Conservation (phyloP, 495 filamentous ascomycete species). For the Hypoxylon subgilvum region DNA sequence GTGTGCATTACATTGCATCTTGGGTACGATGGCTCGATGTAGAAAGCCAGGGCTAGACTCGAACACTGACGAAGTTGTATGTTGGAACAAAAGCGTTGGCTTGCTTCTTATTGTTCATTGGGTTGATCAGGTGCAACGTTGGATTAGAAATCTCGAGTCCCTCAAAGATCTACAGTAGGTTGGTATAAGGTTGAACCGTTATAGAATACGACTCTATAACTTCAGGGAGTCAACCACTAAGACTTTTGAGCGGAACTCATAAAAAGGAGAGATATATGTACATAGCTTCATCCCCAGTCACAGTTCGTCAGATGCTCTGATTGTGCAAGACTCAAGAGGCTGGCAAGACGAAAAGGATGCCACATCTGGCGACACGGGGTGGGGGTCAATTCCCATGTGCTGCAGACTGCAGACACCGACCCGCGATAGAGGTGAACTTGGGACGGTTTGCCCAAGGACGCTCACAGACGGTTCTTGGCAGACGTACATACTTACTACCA, state of each 20-base stretch:
- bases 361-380: constrained; percentile 19
- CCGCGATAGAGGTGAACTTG: not conserved
- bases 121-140: constrained; percentile 7
- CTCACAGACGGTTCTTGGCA: constrained; percentile 9
- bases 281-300: no score
- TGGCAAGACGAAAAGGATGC: constrained; percentile 24
- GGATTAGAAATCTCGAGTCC: not conserved
- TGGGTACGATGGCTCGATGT: constrained; percentile 3
- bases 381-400: constrained; percentile 18
- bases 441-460: not conserved
- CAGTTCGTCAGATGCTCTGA: not conserved
- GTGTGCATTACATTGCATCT: constrained; percentile 3
- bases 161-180: constrained; percentile 1
- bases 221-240: not conserved
- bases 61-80: not conserved
- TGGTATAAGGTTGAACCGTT: no score
- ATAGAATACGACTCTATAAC: constrained; percentile 9
- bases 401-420: not conserved
- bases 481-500: no score
- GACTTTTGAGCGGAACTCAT: no score
- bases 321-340: not conserved
- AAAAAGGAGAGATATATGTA: no score
- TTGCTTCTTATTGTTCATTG: not conserved
- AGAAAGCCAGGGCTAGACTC: not conserved
- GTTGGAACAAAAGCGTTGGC: not conserved